Evolutionary conservation across 2,329 filamentous ascomycete species (phyloP).

Genomic region (Fragosphaeria purpurea): DNA sequence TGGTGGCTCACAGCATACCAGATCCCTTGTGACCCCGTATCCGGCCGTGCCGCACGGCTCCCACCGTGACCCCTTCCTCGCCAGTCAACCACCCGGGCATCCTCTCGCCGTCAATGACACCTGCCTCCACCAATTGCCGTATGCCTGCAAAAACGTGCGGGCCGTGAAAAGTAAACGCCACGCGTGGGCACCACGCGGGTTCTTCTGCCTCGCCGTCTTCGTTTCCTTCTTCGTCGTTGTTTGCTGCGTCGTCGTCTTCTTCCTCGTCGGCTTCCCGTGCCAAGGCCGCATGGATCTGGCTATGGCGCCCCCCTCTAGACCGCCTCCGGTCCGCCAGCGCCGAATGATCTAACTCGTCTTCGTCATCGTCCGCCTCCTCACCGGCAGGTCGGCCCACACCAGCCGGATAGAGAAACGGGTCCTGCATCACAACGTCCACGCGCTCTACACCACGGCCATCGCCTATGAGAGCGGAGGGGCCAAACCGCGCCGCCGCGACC

Average conservation of each 20-base stretch:
- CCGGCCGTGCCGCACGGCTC: conserved; percentile 56
- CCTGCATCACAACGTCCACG: conserved; percentile 49
- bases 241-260: conserved; percentile 17
- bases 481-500: conserved; percentile 61
- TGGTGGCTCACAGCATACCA: conserved; percentile 28
- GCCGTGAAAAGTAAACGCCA: conserved; percentile 62
- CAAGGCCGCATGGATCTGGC: conserved; percentile 26
- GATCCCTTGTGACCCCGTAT: conserved; percentile 50
- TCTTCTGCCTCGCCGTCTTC: conserved; percentile 15
- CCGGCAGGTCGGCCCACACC: conserved; percentile 1
- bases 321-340: neutral
- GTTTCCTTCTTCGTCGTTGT: conserved; percentile 11
- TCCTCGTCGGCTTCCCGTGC: conserved; percentile 22
- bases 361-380: conserved; percentile 4
- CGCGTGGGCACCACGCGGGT: conserved; percentile 41
- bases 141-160: conserved; percentile 73
- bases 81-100: conserved; percentile 92
- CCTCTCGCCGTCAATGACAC: conserved; percentile 61
- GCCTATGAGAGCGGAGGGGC: conserved; percentile 42
- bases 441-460: conserved; percentile 54
- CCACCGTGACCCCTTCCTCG: conserved; percentile 69
- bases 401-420: conserved; percentile 35
- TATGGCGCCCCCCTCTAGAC: conserved; percentile 16
- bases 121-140: conserved; percentile 65
- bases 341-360: conserved; percentile 10